Evolutionary conservation across 371 early-diverging fungal genomes (phyloP), one percentile per base, ranked within the genome.

Genomic region (Actinomortierella wolfii): DNA sequence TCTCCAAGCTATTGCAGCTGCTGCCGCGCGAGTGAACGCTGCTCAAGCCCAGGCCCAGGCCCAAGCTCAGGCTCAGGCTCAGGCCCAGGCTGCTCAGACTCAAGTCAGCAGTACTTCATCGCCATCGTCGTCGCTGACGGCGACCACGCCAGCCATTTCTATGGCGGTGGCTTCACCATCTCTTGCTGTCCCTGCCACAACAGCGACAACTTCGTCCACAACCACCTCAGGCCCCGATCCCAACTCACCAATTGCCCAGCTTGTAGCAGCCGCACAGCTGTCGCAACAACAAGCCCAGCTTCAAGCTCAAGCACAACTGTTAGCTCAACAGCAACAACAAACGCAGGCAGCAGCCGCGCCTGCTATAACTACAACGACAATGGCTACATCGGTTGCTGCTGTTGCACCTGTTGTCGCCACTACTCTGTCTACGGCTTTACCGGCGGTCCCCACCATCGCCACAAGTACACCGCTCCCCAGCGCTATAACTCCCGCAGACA

Each of bases 241-340:
- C 1, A 26, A 24, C 26, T 68, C 69, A 1, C 64, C 69, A 20
- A 68, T 68, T 26, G 69, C 69, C 21, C 69, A 68, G 56, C 54
- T 68, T 8, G 69, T 68, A 4, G 69, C 69, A 25, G 69, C 69
- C 21, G 69, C 69, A 18, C 34, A 34, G 34, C 34, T 34, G 34
- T 34, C 34, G 11, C 34, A 34, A 34, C 34, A 34, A 34, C 34
- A 34, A 34, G 34, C 34, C 34, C 34, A 34, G 11, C 34, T 6
- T 4, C 69, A 63, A 39, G 64, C 64, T 2, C 70, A 64, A 24
- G 56, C 59, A 28, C 48, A 45, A 44, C 64, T 60, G 3, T 55
- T 21, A 3, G 47, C 8, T 9, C 47, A 20, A 9, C 47, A 47
- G 15, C 44, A 13, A 47, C 47, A 20, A 47, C 18, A 20, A 24